phyloP scores from a whole-genome alignment of 2,329 filamentous ascomycete genomes.

The Myriosclerotinia curreyana region DNA sequence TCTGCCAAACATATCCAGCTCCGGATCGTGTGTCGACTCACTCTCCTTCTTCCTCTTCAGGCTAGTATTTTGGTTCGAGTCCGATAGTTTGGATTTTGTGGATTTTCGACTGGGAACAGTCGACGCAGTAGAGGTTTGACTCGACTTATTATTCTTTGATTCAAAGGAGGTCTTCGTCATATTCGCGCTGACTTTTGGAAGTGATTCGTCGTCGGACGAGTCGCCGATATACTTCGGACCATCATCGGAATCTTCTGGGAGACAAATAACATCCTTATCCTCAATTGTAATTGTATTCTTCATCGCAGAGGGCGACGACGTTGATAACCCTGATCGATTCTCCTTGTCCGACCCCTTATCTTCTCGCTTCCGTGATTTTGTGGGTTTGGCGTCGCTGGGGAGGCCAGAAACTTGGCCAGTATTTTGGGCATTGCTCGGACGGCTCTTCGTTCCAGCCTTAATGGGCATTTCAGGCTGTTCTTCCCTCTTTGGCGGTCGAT shows the following conservation, averaged over 20 bases:
- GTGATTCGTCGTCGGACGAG: constrained; percentile 17
- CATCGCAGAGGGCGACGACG: not conserved
- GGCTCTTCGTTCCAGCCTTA: constrained; percentile 1
- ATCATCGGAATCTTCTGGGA: constrained; percentile 21
- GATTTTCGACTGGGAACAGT: not conserved
- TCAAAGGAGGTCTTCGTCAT: constrained; percentile 16
- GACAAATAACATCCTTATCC: constrained; percentile 9
- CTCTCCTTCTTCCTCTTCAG: constrained; percentile 29
- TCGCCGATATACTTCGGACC: not conserved
- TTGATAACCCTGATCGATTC: not conserved
- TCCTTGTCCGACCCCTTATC: constrained; percentile 13
- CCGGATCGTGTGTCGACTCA: constrained; percentile 20
- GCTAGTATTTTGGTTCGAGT: constrained; percentile 9
- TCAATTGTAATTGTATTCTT: not conserved
- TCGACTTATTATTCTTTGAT: not conserved
- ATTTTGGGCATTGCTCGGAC: not conserved
- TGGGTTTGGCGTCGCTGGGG: not conserved
- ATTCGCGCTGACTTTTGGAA: constrained; percentile 10
- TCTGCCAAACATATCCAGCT: constrained; percentile 27
- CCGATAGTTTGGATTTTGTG: not conserved
- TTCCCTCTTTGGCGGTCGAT: constrained; percentile 9
- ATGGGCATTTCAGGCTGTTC: not conserved
- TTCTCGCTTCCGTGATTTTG: not conserved
- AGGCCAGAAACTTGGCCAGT: not conserved
- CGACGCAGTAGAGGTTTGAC: not conserved